Evolutionary conservation across 495 filamentous ascomycete species (phyloP), one percentile per base, ranked within the genome.

Genomic region (Parathielavia appendiculata): DNA sequence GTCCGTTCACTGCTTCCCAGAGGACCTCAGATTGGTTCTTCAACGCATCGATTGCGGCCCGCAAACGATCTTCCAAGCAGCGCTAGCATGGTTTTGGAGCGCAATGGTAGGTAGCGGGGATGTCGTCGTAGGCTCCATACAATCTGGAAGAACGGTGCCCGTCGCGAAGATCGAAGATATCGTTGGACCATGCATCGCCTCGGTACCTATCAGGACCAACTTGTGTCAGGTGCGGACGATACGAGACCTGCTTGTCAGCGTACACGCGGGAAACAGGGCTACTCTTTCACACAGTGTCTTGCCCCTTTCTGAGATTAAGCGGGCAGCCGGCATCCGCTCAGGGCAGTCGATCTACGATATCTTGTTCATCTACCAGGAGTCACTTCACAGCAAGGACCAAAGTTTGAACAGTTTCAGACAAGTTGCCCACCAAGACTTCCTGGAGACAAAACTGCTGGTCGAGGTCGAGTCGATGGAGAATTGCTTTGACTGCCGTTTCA

Each of bases 321-420:
- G 76, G 50, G 66, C 69, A 0, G 81, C 76, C 30, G 78, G 75
- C 0, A 58, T 85, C 1, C 68, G 76, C 14, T 65, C 79, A 1
- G 72, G 71, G 0, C 68, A 75, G 32, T 66, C 64, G 8, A 68
- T 90, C 4, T 92, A 89, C 58, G 86, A 92, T 53, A 79, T 83
- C 0, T 74, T 92, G 2, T 76, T 92, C 49, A 83, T 90, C 7
- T 95, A 90, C 77, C 90, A 95, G 58, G 83, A 92, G 66, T 84
- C 82, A 2, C 69, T 85, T 11, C 64, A 77, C 40, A 75, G 66
- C 16, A 9, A 75, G 2, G 16, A 41, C 12, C 6, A 47, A 11
- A 40, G 5, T 0, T 6, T 4, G 5, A 10, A 51, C 8, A 7
- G 11, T 8, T 50, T 90, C 13, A 62, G 51, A 20, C 70, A 84